Percentiles rank a stretch among this genome's conserved stretches.
Conservation (phyloP, 371 early-diverging fungal species). For the Saksenaea oblongispora region DNA sequence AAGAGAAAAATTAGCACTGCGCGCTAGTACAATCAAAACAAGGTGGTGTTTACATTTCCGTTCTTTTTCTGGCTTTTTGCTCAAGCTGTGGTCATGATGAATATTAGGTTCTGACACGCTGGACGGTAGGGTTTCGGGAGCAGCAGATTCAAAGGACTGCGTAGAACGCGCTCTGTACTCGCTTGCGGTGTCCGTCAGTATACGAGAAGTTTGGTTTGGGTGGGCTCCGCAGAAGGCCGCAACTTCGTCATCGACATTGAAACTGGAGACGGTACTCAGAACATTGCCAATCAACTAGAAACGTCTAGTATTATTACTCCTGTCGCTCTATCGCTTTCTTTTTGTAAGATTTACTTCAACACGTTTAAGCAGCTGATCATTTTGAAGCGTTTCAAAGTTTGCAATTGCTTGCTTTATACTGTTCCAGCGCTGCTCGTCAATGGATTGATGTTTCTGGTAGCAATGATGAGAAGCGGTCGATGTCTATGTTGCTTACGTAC, state of each 20-base stretch:
- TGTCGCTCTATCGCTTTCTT: neutral
- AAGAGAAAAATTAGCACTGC: neutral
- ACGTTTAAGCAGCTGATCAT: conserved; percentile 43
- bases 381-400: conserved; percentile 52
- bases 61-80: conserved; percentile 18
- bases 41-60: conserved; percentile 15
- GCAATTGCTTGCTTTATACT: conserved; percentile 36
- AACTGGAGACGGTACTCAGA: conserved; percentile 17
- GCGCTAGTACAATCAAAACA: neutral
- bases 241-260: conserved; percentile 29
- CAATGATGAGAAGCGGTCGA: neutral
- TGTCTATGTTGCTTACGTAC: conserved; percentile 12
- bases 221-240: conserved; percentile 19
- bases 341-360: conserved; percentile 26
- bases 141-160: conserved; percentile 14
- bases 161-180: conserved; percentile 10
- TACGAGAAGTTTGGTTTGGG: neutral
- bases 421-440: conserved; percentile 50
- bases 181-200: neutral
- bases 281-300: conserved; percentile 16
- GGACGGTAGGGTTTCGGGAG: conserved; percentile 13
- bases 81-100: neutral
- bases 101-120: conserved; percentile 14
- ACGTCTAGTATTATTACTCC: neutral
- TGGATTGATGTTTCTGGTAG: conserved; percentile 43